These are phyloP conservation scores for Streptanthus diversifolius DNA, from an alignment of 345 rosid species.

Conservation along the genomic window DNA sequence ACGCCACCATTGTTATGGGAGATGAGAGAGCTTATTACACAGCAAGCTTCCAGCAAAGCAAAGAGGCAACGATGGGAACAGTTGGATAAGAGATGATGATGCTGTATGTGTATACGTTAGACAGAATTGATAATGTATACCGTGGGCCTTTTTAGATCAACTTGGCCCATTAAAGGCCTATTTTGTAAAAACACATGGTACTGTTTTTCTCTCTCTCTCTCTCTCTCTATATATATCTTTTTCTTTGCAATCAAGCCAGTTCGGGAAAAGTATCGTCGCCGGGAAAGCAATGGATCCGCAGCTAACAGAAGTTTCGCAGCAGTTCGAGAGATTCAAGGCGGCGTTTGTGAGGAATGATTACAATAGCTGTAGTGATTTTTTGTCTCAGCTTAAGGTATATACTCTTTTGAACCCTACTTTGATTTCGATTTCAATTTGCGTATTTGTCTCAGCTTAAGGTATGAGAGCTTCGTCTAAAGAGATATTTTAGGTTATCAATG, in stretches of 20 bases:
- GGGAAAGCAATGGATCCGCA: constrained; percentile 70
- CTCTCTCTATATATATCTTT: neutral
- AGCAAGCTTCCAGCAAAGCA: neutral
- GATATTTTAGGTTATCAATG: neutral
- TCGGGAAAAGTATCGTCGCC: neutral
- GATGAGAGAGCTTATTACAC: constrained; percentile 19
- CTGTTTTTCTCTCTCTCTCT: neutral
- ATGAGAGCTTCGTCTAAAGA: neutral
- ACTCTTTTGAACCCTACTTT: constrained; percentile 37
- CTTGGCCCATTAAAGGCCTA: constrained; percentile 23
- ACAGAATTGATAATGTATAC: neutral
- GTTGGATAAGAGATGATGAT: constrained; percentile 36
- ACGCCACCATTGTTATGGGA: constrained; percentile 45
- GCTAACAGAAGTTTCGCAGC: constrained; percentile 73
- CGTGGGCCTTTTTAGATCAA: neutral
- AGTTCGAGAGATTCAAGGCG: constrained; percentile 83
- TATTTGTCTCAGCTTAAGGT: too few species aligned
- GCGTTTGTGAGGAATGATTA: constrained; percentile 67
- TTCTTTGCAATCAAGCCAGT: constrained; percentile 46
- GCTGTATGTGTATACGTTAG: constrained; percentile 13
- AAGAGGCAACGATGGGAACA: neutral
- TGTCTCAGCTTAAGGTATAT: constrained; percentile 86
- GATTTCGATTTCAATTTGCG: neutral
- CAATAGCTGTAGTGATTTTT: constrained; percentile 46
- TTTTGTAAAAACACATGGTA: neutral